Base-by-base conservation (phyloP, 257 asterid species). In the Gentiana macrophylla region DNA sequence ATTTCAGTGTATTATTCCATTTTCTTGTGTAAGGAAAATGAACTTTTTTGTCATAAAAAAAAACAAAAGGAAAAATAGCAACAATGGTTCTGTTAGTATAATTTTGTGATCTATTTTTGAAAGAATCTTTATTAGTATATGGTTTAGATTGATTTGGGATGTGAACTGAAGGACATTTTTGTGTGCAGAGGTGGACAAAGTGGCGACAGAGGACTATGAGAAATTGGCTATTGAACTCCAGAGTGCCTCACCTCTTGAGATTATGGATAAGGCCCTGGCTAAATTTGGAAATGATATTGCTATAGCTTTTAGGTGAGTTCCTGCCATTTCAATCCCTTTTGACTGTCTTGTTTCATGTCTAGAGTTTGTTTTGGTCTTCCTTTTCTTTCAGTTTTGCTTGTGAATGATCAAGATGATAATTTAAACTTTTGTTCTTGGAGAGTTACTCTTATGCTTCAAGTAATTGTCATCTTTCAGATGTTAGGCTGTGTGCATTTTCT, bases 221-320 rank as follows among this genome's bases (percentile, higher is more conserved):
- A 72, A 67, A 63, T 61, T 82, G 80, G 81, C 86, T 3, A 71
- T 60, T 71, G 81, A 72, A 55, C 84, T 85, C 49, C 76, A 69
- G 37, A 76, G 80, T 69, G 82, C 92, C 35, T 85, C 92, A 1
- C 89, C 94, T 15, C 92, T 85, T 5, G 80, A 82, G 77, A 82
- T 85, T 38, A 80, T 85, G 83, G 94, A 85, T 47, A 82, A 70
- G 66, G 89, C 94, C 45, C 84, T 85, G 11, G 83, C 77, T 56
- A 82, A 67, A 44, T 85, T 82, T 59, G 94, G 94, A n/a, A 62
- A 76, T 57, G 86, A 82, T 41, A 80, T 82, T 47, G 92, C 94
- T 4, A 82, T 85, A 59, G 94, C 97, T 63, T 89, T 89, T 72
- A 85, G 97, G 97, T 89, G 78, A 49, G 12, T 1, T 45, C 11